Evolutionary conservation across 148 eudicot species (phyloP), one percentile per base, ranked within the genome.

Genomic region (Fagopyrum esculentum): DNA sequence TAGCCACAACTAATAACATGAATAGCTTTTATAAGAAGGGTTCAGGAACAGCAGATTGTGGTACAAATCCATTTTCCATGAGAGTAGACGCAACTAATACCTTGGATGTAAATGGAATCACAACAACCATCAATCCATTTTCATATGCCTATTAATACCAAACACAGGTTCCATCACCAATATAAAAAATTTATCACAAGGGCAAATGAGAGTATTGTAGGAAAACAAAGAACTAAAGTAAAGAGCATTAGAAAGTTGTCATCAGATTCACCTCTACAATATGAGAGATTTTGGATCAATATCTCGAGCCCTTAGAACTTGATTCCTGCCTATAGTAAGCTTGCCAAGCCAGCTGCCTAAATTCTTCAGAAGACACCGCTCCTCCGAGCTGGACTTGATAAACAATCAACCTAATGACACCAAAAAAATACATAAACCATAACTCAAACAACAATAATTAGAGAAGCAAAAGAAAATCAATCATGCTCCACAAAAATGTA

Each of bases 261-360:
- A 12, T 66, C 40, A 35, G 46, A 4, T 35, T 72, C 55, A 94
- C 98, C 96, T 94, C 92, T 64, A 94, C 81, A 63, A 94, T 22
- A 22, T 84, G 74, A 94, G 83, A 49, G 98, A 86, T 83, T 94
- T 94, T 52, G 93, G 96, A 84, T 94, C 98, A 76, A 94, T 85
- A 73, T 94, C 92, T 45, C 87, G 88, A 22, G 90, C 96, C 85
- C 89, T 86, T 68, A 94, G 87, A 75, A 89, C 96, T 80, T 85
- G 91, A 78, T 94, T 94, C 81, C 85, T 85, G 48, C 98, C 97
- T 69, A 94, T 94, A 73, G 98, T 94, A 78, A 91, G 94, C 81
- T 87, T 94, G 69, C 97, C 98, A 79, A 94, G 97, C 98, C 98
- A 94, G 81, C 98, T 92, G 76, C 98, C 98, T 73, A 94, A 81